Evolutionary conservation across 2,329 filamentous ascomycete genomes (phyloP).

Genomic region (Polychaeton citri): DNA sequence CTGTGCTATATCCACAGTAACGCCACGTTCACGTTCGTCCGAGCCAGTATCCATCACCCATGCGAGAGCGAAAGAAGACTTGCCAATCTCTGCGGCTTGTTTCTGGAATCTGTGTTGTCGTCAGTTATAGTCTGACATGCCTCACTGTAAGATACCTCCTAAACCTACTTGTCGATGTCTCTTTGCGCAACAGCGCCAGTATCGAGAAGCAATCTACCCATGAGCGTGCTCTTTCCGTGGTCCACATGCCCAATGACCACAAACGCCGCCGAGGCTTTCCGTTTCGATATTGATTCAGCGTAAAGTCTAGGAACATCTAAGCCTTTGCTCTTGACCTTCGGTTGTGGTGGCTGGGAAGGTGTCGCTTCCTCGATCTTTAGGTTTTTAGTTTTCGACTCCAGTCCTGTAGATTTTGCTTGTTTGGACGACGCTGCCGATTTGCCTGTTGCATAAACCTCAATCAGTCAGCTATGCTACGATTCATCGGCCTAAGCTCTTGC

Average conservation of each 20-base stretch:
- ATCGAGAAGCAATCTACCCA: constrained; percentile 87
- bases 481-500: constrained; percentile 20
- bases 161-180: constrained; percentile 68
- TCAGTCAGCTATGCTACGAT: constrained; percentile 4
- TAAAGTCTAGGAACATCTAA: constrained; percentile 50
- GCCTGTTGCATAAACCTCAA: neutral
- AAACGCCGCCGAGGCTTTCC: constrained; percentile 17
- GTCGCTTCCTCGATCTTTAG: constrained; percentile 13
- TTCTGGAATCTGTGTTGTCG: constrained; percentile 29
- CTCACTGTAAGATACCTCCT: neutral
- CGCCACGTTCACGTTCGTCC: constrained; percentile 78
- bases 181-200: constrained; percentile 77
- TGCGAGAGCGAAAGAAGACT: constrained; percentile 87
- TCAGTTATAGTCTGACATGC: constrained; percentile 1
- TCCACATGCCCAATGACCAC: constrained; percentile 69
- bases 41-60: constrained; percentile 92
- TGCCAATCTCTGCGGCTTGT: constrained; percentile 83
- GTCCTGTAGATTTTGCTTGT: neutral
- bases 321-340: constrained; percentile 55
- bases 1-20: constrained; percentile 93
- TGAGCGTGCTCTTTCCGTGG: constrained; percentile 92
- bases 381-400: constrained; percentile 17
- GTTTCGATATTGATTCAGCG: constrained; percentile 10
- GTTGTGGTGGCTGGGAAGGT: constrained; percentile 6
- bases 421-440: neutral